Base-by-base conservation (phyloP, 2,329 filamentous ascomycete species). In the Pseudocercospora crystallina region DNA sequence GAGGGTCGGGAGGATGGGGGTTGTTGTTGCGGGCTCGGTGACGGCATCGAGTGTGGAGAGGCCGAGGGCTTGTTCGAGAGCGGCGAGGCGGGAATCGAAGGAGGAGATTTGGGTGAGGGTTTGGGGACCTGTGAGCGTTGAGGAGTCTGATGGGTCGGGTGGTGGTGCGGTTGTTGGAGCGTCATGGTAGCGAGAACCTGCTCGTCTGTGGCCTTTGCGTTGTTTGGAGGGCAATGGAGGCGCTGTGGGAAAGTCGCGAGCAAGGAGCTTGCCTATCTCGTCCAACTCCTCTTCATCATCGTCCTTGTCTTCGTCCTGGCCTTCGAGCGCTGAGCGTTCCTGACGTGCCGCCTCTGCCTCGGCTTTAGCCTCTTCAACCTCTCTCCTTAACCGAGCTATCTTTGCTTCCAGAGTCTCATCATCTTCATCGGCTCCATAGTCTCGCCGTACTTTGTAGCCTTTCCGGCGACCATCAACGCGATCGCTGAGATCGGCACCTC, bases 401-500 rank as follows among this genome's bases (percentile, higher is more conserved):
- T 86, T 92, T 58, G 83, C 79, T 57, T 89, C 84, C 38, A 96
- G 73, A 41, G 80, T 85, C 71, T 95, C 90, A 5, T 85, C 85
- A 51, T 89, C 87, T n/a, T 83, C 84, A 51, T 90, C 88, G 60
- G 87, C 91, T 58, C 92, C 87, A 87, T 83, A 61, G 20, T 55
- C 48, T 56, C 54, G 65, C 65, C 66, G 47, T 11, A 62, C 84
- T 60, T 84, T 85, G 74, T 96, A 96, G 17, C 89, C 89, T 70
- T 87, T 89, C 56, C 89, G 82, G 69, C 92, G 92, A 40, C 83
- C 83, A 52, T 84, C 84, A 33, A 97, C 84, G 46, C 91, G 86
- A 70, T 96, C 91, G 2, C 91, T 95, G 69, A 96, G 94, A 70
- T 96, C 89, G 17, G 87, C 89, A 15, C 86, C 83, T 44, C 80